Evolutionary conservation across 139 green algal genomes (phyloP), one percentile per base, ranked within the genome.

Genomic region (Chlamydomonas sp.): DNA sequence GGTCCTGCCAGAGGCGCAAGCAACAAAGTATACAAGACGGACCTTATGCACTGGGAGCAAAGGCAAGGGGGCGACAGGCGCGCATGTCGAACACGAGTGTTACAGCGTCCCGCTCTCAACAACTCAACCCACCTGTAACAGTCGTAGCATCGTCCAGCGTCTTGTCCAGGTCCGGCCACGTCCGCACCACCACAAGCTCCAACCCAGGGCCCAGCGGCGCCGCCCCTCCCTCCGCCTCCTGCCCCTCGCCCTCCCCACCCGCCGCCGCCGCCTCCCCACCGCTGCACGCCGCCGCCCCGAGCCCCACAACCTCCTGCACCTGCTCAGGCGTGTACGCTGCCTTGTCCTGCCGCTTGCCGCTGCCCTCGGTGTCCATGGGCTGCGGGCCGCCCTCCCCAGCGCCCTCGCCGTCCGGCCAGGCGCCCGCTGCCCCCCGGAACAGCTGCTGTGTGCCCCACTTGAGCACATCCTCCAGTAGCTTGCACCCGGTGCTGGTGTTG

Each of bases 381-480:
- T 49, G 31, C 31, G 31, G 12, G 67, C 2, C 79, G 31, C 8
- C 63, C 10, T 20, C 79, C 18, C 9, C 18, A 1, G 63, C 63
- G 6, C 12, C 61, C n/a, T 61, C 31, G 15, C 61, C 79, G 63
- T 73, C 79, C 5, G 18, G 2, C 0, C 9, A 71, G 60, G 15
- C 60, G 15, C 18, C 59, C 68, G 72, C 1, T 59, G 12, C 8
- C 69, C 8, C 63, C 62, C 73, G 49, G 80, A 97, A 96, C 8
- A 97, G 86, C 78, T 91, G 61, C 16, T 79, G 66, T 1, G 85
- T 90, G 17, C 95, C 95, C 89, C 91, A 95, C 10, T 88, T 85
- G 6, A 97, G 90, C 20, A 94, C 90, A 1, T 96, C 95, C 75
- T 97, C 95, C 68, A 97, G 86, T 59, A 95, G 83, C 9, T 86